Evolutionary conservation across 164 flowering plant species (phyloP), one percentile per base, ranked within the genome.

Genomic region (Tetrastigma voinierianum): DNA sequence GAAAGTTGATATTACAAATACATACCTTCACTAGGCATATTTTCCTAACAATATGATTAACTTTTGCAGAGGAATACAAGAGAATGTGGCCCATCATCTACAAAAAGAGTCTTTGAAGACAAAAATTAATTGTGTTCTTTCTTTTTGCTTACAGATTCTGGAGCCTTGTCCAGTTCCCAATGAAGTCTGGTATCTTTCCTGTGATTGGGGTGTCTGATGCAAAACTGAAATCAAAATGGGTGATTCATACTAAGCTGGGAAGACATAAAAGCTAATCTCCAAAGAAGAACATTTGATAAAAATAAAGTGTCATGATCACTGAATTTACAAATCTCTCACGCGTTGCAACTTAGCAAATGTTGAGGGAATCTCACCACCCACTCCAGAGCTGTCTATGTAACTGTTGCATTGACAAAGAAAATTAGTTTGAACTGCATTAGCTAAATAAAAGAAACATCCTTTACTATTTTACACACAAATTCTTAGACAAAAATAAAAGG

Each of bases 331-430:
- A 12, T 8, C 46, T 57, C 8, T 17, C 71, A 72, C 19, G 15
- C 46, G 67, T 10, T 0, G 10, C 51, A 72, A 67, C 7, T 67
- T 67, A 10, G 67, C 58, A 72, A 72, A 72, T 56, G 67, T 72
- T 15, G 70, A 57, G 19, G 75, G 75, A 62, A 72, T 67, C 46
- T 62, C 75, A 49, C 75, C 75, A 61, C 75, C 59, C 9, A 51
- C 51, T 57, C 75, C 75, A 55, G n/a, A 48, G 24, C 71, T 67
- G 65, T 72, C 57, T 17, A 70, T 56, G 46, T 56, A 70, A 24
- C 72, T 62, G 63, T 18, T 1, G 48, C 25, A 25, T 4, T 25
- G 6, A 25, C 40, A 25, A 25, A 25, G 40, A 25, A 25, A 25
- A 25, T 25, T 25, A 25, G 6, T 25, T 25, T 25, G 40, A 25